Evolutionary conservation across 352 stramenopile species (phyloP).

Genomic region (Blastocystis sp.): DNA sequence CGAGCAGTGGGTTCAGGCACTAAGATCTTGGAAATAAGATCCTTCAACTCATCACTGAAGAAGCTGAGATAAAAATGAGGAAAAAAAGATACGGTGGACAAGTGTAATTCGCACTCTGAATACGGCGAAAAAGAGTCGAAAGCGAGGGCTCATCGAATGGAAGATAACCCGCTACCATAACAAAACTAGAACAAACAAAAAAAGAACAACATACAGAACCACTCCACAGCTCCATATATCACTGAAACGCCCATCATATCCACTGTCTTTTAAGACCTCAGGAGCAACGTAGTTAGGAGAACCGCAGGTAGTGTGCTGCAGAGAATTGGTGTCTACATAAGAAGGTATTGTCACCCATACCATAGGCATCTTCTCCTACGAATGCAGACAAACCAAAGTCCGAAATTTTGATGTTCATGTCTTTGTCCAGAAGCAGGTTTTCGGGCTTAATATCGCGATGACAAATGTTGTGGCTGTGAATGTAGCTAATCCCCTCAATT

Average conservation of each 20-base stretch:
- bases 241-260: conserved; percentile 84
- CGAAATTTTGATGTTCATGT: conserved; percentile 95
- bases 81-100: conserved; percentile 72
- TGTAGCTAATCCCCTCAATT: conserved; percentile 89
- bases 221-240: conserved; percentile 96
- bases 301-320: conserved; percentile 89
- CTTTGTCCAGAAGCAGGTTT: conserved; percentile 88
- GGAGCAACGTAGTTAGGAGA: conserved; percentile 92
- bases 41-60: conserved; percentile 80
- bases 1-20: conserved; percentile 82
- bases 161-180: conserved; percentile 82
- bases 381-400: conserved; percentile 94
- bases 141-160: conserved; percentile 89
- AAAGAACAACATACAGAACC: conserved; percentile 84
- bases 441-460: conserved; percentile 87
- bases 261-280: conserved; percentile 84
- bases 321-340: conserved; percentile 72
- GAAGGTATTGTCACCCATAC: not conserved
- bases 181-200: conserved; percentile 61
- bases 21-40: conserved; percentile 83
- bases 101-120: conserved; percentile 87
- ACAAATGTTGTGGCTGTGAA: conserved; percentile 90
- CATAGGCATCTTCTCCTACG: conserved; percentile 68
- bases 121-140: conserved; percentile 89
- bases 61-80: conserved; percentile 65